Conservation (phyloP, 768 basidiomycete genomes). For the Grammothele lineata region DNA sequence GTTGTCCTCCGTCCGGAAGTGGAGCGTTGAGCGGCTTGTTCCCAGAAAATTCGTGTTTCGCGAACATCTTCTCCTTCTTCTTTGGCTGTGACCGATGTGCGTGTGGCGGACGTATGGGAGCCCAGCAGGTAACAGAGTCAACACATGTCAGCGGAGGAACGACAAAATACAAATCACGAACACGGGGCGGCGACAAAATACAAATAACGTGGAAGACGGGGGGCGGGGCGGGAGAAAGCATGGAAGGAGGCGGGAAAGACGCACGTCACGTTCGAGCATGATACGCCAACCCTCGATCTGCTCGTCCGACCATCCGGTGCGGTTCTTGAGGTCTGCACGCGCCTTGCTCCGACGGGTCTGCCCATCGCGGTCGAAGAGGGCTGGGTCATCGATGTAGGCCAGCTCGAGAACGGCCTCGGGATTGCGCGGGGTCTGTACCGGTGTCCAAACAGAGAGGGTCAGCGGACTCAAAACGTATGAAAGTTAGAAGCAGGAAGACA, state of each 20-base stretch:
- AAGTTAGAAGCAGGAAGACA: neutral
- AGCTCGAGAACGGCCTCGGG: constrained; percentile 66
- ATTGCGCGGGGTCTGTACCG: constrained; percentile 26
- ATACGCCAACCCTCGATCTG: constrained; percentile 92
- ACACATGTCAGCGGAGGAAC: neutral
- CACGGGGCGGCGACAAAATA: too few species aligned
- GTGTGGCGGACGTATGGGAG: neutral
- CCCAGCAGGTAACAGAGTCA: too few species aligned
- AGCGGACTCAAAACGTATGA: neutral
- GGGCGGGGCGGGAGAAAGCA: too few species aligned
- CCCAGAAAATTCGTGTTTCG: constrained; percentile 74
- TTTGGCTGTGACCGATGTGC: constrained; percentile 48
- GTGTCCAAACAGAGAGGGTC: constrained; percentile 5
- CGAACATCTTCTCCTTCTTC: constrained; percentile 66
- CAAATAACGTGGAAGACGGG: too few species aligned
- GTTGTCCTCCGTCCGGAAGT: constrained; percentile 2
- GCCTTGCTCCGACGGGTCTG: constrained; percentile 66
- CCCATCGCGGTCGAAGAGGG: constrained; percentile 73
- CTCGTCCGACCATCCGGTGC: constrained; percentile 77
- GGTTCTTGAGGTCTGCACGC: constrained; percentile 58
- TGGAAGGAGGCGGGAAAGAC: constrained; percentile 24
- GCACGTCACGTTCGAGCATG: constrained; percentile 85
- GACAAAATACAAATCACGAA: too few species aligned
- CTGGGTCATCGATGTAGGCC: constrained; percentile 72
- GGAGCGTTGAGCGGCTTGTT: constrained; percentile 36